Evolutionary conservation across 1,139 yeast species (phyloP).

Genomic region (Saccharomyces hybrid): DNA sequence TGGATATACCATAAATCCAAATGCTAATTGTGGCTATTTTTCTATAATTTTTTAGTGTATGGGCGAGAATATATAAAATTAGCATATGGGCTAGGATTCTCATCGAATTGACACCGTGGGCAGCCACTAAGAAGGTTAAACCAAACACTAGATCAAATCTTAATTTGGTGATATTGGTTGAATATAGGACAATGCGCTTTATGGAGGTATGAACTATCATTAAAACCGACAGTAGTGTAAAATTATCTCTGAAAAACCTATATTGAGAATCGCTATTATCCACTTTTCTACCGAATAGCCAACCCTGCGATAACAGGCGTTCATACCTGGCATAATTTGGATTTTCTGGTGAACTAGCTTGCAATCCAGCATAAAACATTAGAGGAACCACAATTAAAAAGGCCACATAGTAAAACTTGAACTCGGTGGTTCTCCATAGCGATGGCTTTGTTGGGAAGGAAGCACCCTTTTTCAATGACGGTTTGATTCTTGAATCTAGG

Average conservation of each 20-base stretch:
- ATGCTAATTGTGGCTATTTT: too few species aligned
- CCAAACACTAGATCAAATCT: constrained; percentile 70
- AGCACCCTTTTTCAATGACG: not conserved
- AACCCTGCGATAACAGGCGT: constrained; percentile 55
- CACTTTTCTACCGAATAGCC: constrained; percentile 73
- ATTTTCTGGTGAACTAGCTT: constrained; percentile 68
- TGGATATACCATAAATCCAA: too few species aligned
- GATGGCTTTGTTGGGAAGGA: not conserved
- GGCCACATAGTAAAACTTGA: constrained; percentile 53
- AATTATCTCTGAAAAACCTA: constrained; percentile 75
- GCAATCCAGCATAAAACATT: constrained; percentile 75
- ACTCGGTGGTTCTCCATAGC: constrained; percentile 39
- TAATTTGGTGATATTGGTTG: constrained; percentile 35
- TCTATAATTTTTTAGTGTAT: too few species aligned
- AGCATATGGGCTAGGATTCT: constrained; percentile 53
- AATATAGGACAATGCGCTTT: constrained; percentile 36
- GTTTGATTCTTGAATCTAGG: not conserved
- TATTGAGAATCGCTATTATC: constrained; percentile 91
- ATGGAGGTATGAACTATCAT: constrained; percentile 46
- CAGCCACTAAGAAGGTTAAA: constrained; percentile 53
- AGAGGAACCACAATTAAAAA: constrained; percentile 68
- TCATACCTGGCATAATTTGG: constrained; percentile 62
- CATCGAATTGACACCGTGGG: constrained; percentile 71
- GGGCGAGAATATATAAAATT: constrained; percentile 49
- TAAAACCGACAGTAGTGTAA: constrained; percentile 51